A percentile compares a stretch with the other conserved stretches of the same genome.
Conservation (phyloP, 129 eudicot species). For the Flaveria linearis region DNA sequence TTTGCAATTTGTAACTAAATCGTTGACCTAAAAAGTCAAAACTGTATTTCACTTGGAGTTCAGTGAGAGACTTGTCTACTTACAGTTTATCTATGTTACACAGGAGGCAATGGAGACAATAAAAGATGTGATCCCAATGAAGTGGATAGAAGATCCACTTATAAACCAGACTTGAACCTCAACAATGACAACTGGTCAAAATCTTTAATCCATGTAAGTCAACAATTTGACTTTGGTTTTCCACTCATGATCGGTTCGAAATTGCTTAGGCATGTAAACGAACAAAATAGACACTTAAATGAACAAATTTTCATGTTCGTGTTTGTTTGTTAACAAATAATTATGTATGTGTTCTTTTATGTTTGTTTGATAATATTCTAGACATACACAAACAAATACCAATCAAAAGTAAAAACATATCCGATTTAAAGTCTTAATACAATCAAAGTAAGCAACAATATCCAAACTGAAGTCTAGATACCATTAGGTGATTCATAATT, state of each 20-base stretch:
- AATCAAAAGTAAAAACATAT: no score
- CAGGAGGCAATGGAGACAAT: conserved; percentile 41
- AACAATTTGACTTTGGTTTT: not conserved
- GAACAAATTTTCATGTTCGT: no score
- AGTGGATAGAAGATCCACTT: conserved; percentile 60
- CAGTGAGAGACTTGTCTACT: not conserved
- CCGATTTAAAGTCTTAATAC: no score
- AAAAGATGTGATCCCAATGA: conserved; percentile 31
- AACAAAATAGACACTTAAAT: no score
- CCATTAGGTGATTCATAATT: no score
- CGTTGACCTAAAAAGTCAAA: conserved; percentile 36
- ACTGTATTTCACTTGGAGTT: conserved; percentile 1
- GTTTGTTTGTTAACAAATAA: no score
- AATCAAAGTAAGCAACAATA: no score
- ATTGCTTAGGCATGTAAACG: no score
- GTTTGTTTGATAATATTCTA: no score
- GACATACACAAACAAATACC: no score
- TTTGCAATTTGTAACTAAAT: not conserved
- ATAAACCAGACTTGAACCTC: conserved; percentile 33
- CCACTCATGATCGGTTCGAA: not conserved
- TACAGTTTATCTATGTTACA: not conserved
- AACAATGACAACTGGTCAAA: conserved; percentile 30
- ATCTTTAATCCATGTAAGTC: conserved; percentile 51
- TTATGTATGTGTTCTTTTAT: no score
- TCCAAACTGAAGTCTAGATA: no score